Conservation (phyloP, 106 monocot genomes). For the Acanthochlamys bracteata region DNA sequence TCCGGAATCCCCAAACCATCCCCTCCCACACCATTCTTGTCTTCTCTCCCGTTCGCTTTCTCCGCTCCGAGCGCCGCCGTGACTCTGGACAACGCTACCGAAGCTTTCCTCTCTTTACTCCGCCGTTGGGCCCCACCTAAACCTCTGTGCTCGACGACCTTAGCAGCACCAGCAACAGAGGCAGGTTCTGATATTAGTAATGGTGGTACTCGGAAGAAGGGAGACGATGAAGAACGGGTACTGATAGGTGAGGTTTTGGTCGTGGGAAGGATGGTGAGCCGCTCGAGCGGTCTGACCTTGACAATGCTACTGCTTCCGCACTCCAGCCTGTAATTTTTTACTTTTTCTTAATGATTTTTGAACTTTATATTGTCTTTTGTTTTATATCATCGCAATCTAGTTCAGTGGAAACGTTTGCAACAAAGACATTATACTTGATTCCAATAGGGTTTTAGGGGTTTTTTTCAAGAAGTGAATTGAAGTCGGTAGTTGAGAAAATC, state of each 20-base stretch:
- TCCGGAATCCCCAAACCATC: conserved; percentile 34
- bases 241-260: conserved; percentile 91
- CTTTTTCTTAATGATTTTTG: too few species aligned
- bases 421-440: too few species aligned
- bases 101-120: conserved; percentile 13
- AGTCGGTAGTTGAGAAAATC: too few species aligned
- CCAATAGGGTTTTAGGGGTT: too few species aligned
- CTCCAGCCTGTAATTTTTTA: conserved; percentile 10
- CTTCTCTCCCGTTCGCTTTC: conserved; percentile 45
- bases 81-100: conserved; percentile 33
- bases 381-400: too few species aligned
- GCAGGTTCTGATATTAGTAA: conserved; percentile 12
- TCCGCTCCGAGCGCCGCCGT: conserved; percentile 15
- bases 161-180: conserved; percentile 5
- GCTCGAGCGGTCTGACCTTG: conserved; percentile 69
- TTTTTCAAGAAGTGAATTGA: too few species aligned
- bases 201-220: conserved; percentile 24
- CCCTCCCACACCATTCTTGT: conserved; percentile 4
- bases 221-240: conserved; percentile 64
- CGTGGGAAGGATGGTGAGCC: conserved; percentile 87
- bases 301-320: conserved; percentile 53
- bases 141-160: conserved; percentile 16
- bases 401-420: too few species aligned
- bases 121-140: background rate
- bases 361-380: too few species aligned